Percentiles rank a stretch among this genome's conserved stretches.
These are phyloP conservation scores for Backusella sp. DNA, from an alignment of 192 early-diverging fungal genomes.

Conservation along the genomic window DNA sequence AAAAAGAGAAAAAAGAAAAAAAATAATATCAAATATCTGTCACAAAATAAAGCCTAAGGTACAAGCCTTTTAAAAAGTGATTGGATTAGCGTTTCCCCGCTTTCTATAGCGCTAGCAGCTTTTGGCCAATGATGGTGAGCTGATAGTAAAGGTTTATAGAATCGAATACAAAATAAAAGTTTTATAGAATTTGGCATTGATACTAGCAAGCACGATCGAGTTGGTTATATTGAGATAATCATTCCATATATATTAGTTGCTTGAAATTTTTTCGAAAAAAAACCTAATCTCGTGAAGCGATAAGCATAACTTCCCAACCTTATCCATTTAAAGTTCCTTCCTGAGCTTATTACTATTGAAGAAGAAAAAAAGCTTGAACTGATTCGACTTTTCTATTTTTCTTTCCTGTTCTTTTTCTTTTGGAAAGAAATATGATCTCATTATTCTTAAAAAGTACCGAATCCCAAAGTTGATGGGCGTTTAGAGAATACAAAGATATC, in stretches of 20 bases:
- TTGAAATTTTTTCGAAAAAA: not conserved
- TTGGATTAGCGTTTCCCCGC: not conserved
- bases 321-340: not conserved
- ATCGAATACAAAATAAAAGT: too few relatives aligned
- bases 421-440: not conserved
- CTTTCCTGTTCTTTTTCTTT: not conserved
- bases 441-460: not conserved
- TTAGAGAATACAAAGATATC: not conserved
- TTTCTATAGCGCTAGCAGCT: not conserved
- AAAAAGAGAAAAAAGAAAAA: not conserved
- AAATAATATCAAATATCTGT: not conserved
- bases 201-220: not conserved
- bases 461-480: not conserved
- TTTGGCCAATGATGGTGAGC: not conserved
- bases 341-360: not conserved
- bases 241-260: not conserved
- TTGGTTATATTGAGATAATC: not conserved
- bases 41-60: slow-evolving; percentile 1
- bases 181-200: not conserved
- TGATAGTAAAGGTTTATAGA: not conserved
- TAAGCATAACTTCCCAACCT: not conserved
- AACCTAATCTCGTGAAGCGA: not conserved
- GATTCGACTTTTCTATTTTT: not conserved
- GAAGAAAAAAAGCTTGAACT: not conserved
- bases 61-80: slow-evolving; percentile 1